These are phyloP conservation scores for Phytophthora palmivora DNA, from an alignment of 352 stramenopile genomes.

Conservation along the genomic window DNA sequence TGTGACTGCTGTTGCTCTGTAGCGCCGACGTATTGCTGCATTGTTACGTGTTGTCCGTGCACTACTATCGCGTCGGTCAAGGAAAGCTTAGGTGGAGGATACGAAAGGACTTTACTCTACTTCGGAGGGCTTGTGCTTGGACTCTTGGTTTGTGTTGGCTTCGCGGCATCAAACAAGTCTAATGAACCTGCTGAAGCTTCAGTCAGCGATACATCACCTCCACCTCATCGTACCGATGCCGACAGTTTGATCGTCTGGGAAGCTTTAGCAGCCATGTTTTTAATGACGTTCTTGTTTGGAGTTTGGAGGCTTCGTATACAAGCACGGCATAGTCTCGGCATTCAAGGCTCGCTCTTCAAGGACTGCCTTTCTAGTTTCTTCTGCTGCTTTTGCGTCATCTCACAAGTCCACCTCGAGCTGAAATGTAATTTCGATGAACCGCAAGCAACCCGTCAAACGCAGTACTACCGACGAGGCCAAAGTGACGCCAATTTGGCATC, in stretches of 20 bases:
- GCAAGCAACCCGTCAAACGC: conserved; percentile 21
- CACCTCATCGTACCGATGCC: too few relatives aligned
- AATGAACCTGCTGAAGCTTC: background rate
- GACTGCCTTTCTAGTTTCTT: conserved; percentile 50
- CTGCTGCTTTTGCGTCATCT: conserved; percentile 63
- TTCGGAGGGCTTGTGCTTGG: conserved; percentile 50
- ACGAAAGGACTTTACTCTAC: conserved; percentile 52
- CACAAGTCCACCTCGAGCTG: conserved; percentile 54
- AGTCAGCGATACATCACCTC: conserved; percentile 2
- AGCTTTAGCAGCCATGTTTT: conserved; percentile 25
- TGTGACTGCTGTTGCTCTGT: conserved; percentile 40
- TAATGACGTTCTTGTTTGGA: conserved; percentile 46
- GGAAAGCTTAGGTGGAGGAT: conserved; percentile 42
- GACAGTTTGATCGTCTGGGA: conserved; percentile 19
- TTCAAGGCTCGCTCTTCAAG: conserved; percentile 41
- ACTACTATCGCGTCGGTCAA: conserved; percentile 49
- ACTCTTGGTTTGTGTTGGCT: conserved; percentile 41
- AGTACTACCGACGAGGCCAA: conserved; percentile 9
- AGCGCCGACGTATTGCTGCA: conserved; percentile 45
- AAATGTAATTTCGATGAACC: conserved; percentile 40
- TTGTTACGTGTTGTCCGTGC: conserved; percentile 50
- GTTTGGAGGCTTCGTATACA: conserved; percentile 50
- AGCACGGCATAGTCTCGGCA: conserved; percentile 50
- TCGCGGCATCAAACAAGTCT: conserved; percentile 30
- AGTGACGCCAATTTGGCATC: conserved; percentile 7